Percentiles rank a stretch among this genome's conserved stretches.
Evolutionary conservation across 1,284 basidiomycete species (phyloP).

Genomic region (Boletellus deceptivus): DNA sequence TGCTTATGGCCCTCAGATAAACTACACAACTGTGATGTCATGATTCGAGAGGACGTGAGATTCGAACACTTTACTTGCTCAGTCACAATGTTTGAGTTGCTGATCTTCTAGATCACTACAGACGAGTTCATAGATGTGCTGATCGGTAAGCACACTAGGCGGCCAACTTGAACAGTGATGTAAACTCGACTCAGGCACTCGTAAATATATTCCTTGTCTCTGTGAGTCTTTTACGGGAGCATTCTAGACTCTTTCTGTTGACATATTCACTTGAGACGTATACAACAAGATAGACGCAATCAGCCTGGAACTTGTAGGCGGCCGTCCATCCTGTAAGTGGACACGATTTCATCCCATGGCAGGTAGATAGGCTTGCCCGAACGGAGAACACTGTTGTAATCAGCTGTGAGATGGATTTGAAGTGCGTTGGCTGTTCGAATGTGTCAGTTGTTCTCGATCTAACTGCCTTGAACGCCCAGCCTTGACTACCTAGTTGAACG

Average conservation of each 20-base stretch:
- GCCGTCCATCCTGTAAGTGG: not conserved
- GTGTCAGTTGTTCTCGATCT: not conserved
- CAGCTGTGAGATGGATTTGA: conserved; percentile 89
- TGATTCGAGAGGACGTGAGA: conserved; percentile 93
- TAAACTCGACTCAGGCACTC: conserved; percentile 56
- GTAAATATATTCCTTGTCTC: conserved; percentile 93
- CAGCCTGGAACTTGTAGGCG: conserved; percentile 73
- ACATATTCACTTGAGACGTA: conserved; percentile 53
- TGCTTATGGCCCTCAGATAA: conserved; percentile 49
- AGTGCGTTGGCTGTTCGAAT: conserved; percentile 43
- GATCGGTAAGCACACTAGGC: conserved; percentile 54
- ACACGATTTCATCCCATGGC: conserved; percentile 1
- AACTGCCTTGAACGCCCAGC: conserved; percentile 39
- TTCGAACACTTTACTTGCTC: conserved; percentile 2
- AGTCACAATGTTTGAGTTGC: not conserved
- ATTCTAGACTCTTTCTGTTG: not conserved
- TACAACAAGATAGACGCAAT: conserved; percentile 96
- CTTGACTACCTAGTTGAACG: conserved; percentile 85
- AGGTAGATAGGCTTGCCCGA: conserved; percentile 82
- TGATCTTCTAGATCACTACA: conserved; percentile 71
- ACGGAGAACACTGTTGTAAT: conserved; percentile 90
- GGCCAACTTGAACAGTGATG: not conserved
- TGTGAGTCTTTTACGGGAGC: conserved; percentile 46
- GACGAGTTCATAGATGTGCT: conserved; percentile 98
- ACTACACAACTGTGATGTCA: conserved; percentile 93